Percentiles rank a stretch among this genome's conserved stretches.
Evolutionary conservation across 2,329 filamentous ascomycete genomes (phyloP).

Genomic region (Nectriaceae sp.): DNA sequence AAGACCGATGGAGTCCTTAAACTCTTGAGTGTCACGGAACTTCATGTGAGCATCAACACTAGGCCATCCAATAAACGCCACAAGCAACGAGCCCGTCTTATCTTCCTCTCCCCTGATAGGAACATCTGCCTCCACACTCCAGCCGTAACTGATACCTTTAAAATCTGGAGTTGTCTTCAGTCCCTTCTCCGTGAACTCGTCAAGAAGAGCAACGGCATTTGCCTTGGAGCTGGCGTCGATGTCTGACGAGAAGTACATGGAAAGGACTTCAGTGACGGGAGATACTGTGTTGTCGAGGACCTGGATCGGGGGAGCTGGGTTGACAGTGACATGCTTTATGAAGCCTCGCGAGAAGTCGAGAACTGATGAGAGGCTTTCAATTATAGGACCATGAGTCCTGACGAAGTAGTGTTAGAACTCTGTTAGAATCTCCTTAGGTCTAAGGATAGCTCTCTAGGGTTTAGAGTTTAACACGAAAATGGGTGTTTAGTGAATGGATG

Average conservation of each 20-base stretch:
- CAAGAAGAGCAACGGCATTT: background rate
- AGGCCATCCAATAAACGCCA: slow-evolving; percentile 38
- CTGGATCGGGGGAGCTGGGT: background rate
- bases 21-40: slow-evolving; percentile 36
- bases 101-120: slow-evolving; percentile 29
- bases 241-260: slow-evolving; percentile 12
- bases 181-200: slow-evolving; percentile 11
- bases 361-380: background rate
- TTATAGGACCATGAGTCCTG: background rate
- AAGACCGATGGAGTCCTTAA: slow-evolving; percentile 35
- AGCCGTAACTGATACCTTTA: slow-evolving; percentile 18
- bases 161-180: slow-evolving; percentile 7
- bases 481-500: too few species aligned
- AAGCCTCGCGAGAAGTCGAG: slow-evolving; percentile 2
- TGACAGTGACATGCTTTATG: background rate
- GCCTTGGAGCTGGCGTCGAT: slow-evolving; percentile 3
- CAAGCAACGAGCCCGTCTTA: slow-evolving; percentile 26
- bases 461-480: too few species aligned
- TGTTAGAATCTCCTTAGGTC: too few species aligned
- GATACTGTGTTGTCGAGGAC: slow-evolving; percentile 6
- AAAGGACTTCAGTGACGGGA: slow-evolving; percentile 11
- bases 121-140: slow-evolving; percentile 36
- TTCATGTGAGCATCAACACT: slow-evolving; percentile 39
- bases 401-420: background rate
- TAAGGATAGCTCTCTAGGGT: too few species aligned